Evolutionary conservation across 1,284 basidiomycete species (phyloP).

Genomic region (Athelia psychrophila): DNA sequence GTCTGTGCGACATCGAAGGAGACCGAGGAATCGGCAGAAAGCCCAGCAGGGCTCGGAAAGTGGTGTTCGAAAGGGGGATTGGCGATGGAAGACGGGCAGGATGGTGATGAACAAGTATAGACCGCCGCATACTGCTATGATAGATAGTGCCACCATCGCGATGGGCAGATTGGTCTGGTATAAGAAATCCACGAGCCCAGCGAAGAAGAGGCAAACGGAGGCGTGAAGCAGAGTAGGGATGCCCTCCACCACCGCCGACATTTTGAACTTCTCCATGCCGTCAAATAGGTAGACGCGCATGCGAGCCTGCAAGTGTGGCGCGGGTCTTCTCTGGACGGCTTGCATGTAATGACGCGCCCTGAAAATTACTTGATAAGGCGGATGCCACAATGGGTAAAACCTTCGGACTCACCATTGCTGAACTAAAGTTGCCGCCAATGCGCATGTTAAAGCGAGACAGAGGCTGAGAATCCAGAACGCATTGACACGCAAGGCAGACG

Average conservation of each 20-base stretch:
- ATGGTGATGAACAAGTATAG: conserved; percentile 31
- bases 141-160: conserved; percentile 24
- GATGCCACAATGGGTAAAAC: conserved; percentile 29
- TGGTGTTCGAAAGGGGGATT: conserved; percentile 37
- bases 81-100: conserved; percentile 31
- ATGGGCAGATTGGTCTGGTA: conserved; percentile 27
- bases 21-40: conserved; percentile 13
- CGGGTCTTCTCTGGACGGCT: background rate
- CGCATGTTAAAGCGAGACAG: conserved; percentile 17
- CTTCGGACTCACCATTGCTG: conserved; percentile 27
- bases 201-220: conserved; percentile 37
- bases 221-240: conserved; percentile 38
- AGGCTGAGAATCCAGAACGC: conserved; percentile 17
- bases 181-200: conserved; percentile 36
- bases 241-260: conserved; percentile 32
- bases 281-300: conserved; percentile 33
- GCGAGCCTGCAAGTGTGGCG: conserved; percentile 21
- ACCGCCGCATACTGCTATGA: conserved; percentile 23
- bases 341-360: background rate
- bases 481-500: conserved; percentile 5
- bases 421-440: conserved; percentile 20
- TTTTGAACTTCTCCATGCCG: conserved; percentile 32
- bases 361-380: conserved; percentile 23
- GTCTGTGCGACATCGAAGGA: background rate
- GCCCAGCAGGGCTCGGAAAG: conserved; percentile 31